Percentiles rank a stretch among this genome's conserved stretches.
These are phyloP conservation scores for Marasmius sp. DNA, from an alignment of 1,284 basidiomycete genomes.

Conservation along the genomic window DNA sequence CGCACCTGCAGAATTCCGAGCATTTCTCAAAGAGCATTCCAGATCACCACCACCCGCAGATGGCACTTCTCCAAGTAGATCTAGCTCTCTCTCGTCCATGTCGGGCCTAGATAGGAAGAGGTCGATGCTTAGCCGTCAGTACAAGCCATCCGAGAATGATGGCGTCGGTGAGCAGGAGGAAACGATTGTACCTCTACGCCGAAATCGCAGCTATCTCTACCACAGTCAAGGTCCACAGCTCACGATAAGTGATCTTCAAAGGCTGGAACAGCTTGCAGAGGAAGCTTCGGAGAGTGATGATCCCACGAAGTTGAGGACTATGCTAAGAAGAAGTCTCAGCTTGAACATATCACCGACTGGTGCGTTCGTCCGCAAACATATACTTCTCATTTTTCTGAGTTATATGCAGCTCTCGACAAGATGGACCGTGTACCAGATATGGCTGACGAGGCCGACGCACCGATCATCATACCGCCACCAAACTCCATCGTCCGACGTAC, in stretches of 20 bases:
- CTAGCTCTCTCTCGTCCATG: constrained; percentile 33
- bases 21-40: constrained; percentile 93
- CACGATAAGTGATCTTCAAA: constrained; percentile 90
- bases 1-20: constrained; percentile 93
- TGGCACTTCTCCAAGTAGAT: constrained; percentile 32
- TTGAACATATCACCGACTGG: constrained; percentile 84
- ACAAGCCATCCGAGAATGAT: constrained; percentile 76
- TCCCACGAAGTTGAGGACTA: constrained; percentile 78
- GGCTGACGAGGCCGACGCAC: constrained; percentile 81
- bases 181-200: constrained; percentile 64
- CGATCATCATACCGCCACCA: constrained; percentile 86
- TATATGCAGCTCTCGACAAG: constrained; percentile 54
- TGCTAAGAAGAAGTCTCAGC: constrained; percentile 86
- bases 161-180: constrained; percentile 62
- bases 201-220: constrained; percentile 67
- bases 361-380: constrained; percentile 42
- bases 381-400: constrained; percentile 8
- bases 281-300: constrained; percentile 83
- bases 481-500: constrained; percentile 89
- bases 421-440: constrained; percentile 67
- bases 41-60: constrained; percentile 53
- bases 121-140: constrained; percentile 90
- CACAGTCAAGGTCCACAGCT: constrained; percentile 68
- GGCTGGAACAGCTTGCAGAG: constrained; percentile 89
- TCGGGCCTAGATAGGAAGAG: constrained; percentile 69